A percentile compares a stretch with the other conserved stretches of the same genome.
phyloP scores from a whole-genome alignment of 768 basidiomycete genomes.

The Nidula microcarpa region DNA sequence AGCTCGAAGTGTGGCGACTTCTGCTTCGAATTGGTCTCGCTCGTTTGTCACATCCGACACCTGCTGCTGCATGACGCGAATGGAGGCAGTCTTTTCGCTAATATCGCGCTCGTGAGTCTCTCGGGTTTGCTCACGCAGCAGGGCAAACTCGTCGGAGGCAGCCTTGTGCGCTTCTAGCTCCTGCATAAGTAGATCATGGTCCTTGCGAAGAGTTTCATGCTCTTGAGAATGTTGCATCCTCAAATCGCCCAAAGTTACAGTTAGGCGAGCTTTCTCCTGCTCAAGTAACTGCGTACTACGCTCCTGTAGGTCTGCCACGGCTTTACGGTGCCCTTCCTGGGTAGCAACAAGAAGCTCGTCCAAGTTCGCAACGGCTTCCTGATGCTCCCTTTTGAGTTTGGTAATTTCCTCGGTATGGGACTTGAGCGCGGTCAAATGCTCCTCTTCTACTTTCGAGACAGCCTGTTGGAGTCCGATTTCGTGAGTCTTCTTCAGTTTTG shows the following conservation, averaged over 20 bases:
- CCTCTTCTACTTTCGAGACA: slow-evolving; percentile 18
- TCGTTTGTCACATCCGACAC: slow-evolving; percentile 42
- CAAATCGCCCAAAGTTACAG: slow-evolving; percentile 44
- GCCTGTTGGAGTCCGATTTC: slow-evolving; percentile 31
- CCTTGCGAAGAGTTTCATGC: slow-evolving; percentile 39
- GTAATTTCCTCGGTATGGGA: slow-evolving; percentile 37
- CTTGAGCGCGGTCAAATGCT: slow-evolving; percentile 25
- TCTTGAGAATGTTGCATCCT: slow-evolving; percentile 46
- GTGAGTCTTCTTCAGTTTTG: slow-evolving; percentile 46
- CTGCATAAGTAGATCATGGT: slow-evolving; percentile 45
- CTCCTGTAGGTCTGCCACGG: slow-evolving; percentile 17
- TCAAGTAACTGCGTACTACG: slow-evolving; percentile 27
- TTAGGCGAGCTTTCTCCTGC: slow-evolving; percentile 46
- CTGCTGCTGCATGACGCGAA: slow-evolving; percentile 48
- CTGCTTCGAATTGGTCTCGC: slow-evolving; percentile 37
- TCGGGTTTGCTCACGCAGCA: slow-evolving; percentile 37
- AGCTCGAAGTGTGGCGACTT: slow-evolving; percentile 48
- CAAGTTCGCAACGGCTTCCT: slow-evolving; percentile 30
- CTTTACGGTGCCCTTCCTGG: slow-evolving; percentile 16
- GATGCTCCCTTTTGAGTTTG: slow-evolving; percentile 34
- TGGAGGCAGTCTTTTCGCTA: slow-evolving; percentile 43
- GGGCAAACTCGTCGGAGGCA: slow-evolving; percentile 46
- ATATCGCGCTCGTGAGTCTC: slow-evolving; percentile 44
- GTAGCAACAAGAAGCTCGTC: slow-evolving; percentile 10
- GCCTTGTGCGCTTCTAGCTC: slow-evolving; percentile 63